These are phyloP conservation scores for Cercospora brassicicola DNA, from an alignment of 2,329 filamentous ascomycete genomes.

Conservation along the genomic window DNA sequence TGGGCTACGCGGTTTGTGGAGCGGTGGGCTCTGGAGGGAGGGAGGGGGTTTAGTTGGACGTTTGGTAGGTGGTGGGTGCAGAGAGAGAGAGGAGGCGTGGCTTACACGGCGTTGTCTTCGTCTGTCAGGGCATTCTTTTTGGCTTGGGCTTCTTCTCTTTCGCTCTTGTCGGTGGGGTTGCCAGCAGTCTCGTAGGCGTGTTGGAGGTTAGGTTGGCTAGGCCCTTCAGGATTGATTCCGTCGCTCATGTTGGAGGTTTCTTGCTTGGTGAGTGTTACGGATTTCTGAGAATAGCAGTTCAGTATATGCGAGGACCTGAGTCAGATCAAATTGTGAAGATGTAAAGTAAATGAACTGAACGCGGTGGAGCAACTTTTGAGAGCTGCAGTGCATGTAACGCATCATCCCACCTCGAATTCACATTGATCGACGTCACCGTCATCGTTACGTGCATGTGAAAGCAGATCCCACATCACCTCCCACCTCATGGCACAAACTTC, in stretches of 20 bases:
- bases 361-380: not conserved
- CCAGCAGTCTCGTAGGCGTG: slow-evolving; percentile 50
- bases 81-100: not conserved
- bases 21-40: slow-evolving; percentile 38
- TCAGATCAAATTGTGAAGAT: not conserved
- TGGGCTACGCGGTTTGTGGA: slow-evolving; percentile 37
- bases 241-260: slow-evolving; percentile 35
- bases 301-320: not conserved
- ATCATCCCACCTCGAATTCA: not conserved
- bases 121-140: slow-evolving; percentile 40
- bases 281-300: not conserved
- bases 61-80: not conserved
- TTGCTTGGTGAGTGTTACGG: not conserved
- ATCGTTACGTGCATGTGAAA: slow-evolving; percentile 7
- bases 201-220: slow-evolving; percentile 47
- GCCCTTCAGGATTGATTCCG: slow-evolving; percentile 42
- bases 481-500: not conserved
- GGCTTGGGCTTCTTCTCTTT: slow-evolving; percentile 41
- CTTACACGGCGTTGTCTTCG: slow-evolving; percentile 28
- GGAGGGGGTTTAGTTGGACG: not conserved
- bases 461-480: not conserved
- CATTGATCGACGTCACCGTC: slow-evolving; percentile 7
- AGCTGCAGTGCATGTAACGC: not conserved
- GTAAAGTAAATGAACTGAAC: not conserved
- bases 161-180: slow-evolving; percentile 48